Conservation (phyloP, 768 basidiomycete species). For the Agaricus bisporus region DNA sequence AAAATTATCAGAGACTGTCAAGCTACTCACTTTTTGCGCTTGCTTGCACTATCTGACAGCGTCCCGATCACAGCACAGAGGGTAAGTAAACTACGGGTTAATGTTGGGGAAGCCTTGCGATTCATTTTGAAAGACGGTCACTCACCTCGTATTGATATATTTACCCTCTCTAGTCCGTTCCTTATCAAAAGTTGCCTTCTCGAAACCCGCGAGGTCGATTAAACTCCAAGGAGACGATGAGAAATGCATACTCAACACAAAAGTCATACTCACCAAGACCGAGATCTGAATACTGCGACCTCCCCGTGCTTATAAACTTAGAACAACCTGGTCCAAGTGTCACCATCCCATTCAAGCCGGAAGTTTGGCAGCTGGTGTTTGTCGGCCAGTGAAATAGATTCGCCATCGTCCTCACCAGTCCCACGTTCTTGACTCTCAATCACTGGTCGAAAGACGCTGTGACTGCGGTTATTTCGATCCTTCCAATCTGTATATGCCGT, state of each 20-base stretch:
- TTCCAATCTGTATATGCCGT: slow-evolving; percentile 99
- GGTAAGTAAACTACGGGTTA: slow-evolving; percentile 64
- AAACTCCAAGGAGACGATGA: slow-evolving; percentile 50
- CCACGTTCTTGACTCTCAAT: slow-evolving; percentile 80
- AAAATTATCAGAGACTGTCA: neutral
- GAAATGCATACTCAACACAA: neutral
- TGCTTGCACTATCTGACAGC: slow-evolving; percentile 80
- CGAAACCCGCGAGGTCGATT: slow-evolving; percentile 95
- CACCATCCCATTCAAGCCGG: slow-evolving; percentile 35
- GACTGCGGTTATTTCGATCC: slow-evolving; percentile 88
- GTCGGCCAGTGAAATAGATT: slow-evolving; percentile 36
- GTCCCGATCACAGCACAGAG: slow-evolving; percentile 91
- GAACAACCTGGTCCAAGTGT: slow-evolving; percentile 47
- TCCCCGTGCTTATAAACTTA: slow-evolving; percentile 69
- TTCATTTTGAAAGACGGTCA: neutral
- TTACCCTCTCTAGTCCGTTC: slow-evolving; percentile 94
- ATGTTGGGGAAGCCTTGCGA: slow-evolving; percentile 1
- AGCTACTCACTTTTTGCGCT: slow-evolving; percentile 54
- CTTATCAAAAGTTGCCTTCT: slow-evolving; percentile 93
- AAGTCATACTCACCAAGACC: slow-evolving; percentile 43
- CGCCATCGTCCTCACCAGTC: slow-evolving; percentile 37
- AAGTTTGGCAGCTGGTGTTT: slow-evolving; percentile 41
- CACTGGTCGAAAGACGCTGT: slow-evolving; percentile 90
- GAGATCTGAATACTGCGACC: slow-evolving; percentile 76
- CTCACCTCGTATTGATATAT: slow-evolving; percentile 88